phyloP scores from a whole-genome alignment of 805 yeast species.

The Suhomyces pyralidae region DNA sequence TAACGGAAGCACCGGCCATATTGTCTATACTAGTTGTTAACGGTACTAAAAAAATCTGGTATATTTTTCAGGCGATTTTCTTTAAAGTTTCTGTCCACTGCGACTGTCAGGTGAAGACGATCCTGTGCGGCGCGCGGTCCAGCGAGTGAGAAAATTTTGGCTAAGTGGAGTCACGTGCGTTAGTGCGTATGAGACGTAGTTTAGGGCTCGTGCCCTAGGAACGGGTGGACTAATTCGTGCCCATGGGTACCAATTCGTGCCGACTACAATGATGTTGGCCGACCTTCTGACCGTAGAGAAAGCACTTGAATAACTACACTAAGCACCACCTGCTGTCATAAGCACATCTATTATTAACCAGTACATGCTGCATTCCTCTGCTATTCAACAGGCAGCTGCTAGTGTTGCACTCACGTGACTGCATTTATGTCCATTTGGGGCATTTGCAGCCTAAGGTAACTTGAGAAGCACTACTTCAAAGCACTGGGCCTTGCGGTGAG shows the following conservation, averaged over 20 bases:
- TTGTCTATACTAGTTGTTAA: constrained; percentile 34
- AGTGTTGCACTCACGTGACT: not conserved
- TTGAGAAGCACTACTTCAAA: not conserved
- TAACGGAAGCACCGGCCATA: constrained; percentile 98
- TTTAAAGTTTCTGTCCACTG: not conserved
- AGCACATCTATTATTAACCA: not conserved
- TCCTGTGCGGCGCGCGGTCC: not conserved
- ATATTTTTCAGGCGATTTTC: not conserved
- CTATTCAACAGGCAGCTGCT: not conserved
- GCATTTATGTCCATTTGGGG: not conserved
- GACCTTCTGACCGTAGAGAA: not conserved
- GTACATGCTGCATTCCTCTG: not conserved
- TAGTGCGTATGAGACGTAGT: not conserved
- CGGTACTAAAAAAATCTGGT: not conserved
- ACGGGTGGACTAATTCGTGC: not conserved
- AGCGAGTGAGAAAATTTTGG: not conserved
- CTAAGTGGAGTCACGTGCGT: not conserved
- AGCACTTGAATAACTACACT: not conserved
- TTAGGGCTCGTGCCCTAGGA: not conserved
- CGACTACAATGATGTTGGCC: not conserved
- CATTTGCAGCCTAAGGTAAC: not conserved
- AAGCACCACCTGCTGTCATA: not conserved
- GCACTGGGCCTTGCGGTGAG: constrained; percentile 9
- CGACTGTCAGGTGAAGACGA: not conserved
- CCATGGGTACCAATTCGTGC: not conserved